phyloP scores from a whole-genome alignment of 2,329 filamentous ascomycete genomes.

The Gliomastix tumulicola region DNA sequence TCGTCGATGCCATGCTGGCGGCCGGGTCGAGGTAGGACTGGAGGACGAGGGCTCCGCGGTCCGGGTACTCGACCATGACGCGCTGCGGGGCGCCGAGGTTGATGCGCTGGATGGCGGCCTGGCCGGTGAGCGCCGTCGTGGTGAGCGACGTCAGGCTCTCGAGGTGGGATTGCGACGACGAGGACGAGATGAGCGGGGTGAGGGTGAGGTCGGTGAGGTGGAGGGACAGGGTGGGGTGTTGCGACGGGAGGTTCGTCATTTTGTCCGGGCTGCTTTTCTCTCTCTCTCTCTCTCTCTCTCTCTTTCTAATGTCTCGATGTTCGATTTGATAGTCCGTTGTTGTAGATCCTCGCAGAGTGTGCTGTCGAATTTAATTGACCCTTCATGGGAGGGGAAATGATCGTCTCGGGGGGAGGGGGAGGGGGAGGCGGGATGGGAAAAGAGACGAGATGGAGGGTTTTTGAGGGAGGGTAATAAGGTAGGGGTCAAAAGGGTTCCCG shows the following conservation, averaged over 20 bases:
- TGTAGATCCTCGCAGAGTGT: too few relatives aligned
- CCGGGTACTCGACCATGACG: conserved; percentile 50
- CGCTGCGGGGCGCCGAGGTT: conserved; percentile 46
- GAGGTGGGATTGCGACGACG: conserved; percentile 32
- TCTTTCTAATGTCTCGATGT: too few relatives aligned
- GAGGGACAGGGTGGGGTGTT: conserved; percentile 44
- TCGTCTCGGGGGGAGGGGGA: too few relatives aligned
- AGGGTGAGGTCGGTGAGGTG: conserved; percentile 51
- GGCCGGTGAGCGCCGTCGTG: conserved; percentile 43
- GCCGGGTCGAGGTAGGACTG: conserved; percentile 38
- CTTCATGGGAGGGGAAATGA: too few relatives aligned
- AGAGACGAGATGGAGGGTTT: too few relatives aligned
- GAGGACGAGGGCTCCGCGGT: conserved; percentile 31
- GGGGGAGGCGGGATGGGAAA: too few relatives aligned
- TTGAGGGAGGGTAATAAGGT: too few relatives aligned
- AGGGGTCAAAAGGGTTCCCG: too few relatives aligned
- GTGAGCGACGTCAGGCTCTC: conserved; percentile 46
- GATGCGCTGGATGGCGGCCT: conserved; percentile 44
- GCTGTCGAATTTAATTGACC: too few relatives aligned
- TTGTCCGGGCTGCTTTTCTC: conserved; percentile 10
- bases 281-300: too few relatives aligned
- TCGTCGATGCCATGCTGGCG: conserved; percentile 9
- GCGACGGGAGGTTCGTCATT: conserved; percentile 33
- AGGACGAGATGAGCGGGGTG: conserved; percentile 50
- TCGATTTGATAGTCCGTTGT: too few relatives aligned